Evolutionary conservation across 768 basidiomycete species (phyloP), one percentile per base, ranked within the genome.

Genomic region (Daedaleopsis nitida): DNA sequence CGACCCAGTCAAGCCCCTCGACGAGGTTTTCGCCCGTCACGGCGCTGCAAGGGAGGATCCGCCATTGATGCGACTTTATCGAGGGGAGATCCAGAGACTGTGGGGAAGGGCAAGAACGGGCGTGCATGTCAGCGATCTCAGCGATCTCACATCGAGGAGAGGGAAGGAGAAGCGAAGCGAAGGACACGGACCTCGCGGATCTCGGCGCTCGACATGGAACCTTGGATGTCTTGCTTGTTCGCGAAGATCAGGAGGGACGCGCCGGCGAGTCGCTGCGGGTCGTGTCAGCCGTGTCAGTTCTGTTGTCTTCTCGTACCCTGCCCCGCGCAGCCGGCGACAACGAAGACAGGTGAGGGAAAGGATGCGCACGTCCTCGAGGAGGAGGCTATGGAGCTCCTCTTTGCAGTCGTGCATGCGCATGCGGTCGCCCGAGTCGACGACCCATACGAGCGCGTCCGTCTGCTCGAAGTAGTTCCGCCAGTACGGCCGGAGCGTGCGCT

Each of bases 381-480:
- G 80, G 50, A 99, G 82, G 67, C 81, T 87, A 66, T 90, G 87
- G 21, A 98, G 81, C 75, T 99, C 97, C 52, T 86, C 79, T 70
- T 83, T 89, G 76, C 96, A 98, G 73, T 98, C 96, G 52, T 80
- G 76, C 83, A 97, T 92, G 63, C 97, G 84, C 78, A 94, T 81
- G 44, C 91, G 83, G 76, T 98, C 96, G 39, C 90, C 85, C 0
- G 95, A 96, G 78, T 99, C 97, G 44, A 99, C 96, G 17, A 99
- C 96, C 97, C 97, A 99, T 37, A 98, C 94, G 47, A 99, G 81
- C 8, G 92, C 96, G 75, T 98, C 97, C 11, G 97, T 98, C 75
- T 95, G 93, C 75, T 99, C 97, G 67, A 98, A 98, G 77, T 98
- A 98, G 74, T 98, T 99, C 24, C 94, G 81, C 97, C 97, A 99